phyloP scores from a whole-genome alignment of 1,139 yeast species.

The Kodamaea suecica region DNA sequence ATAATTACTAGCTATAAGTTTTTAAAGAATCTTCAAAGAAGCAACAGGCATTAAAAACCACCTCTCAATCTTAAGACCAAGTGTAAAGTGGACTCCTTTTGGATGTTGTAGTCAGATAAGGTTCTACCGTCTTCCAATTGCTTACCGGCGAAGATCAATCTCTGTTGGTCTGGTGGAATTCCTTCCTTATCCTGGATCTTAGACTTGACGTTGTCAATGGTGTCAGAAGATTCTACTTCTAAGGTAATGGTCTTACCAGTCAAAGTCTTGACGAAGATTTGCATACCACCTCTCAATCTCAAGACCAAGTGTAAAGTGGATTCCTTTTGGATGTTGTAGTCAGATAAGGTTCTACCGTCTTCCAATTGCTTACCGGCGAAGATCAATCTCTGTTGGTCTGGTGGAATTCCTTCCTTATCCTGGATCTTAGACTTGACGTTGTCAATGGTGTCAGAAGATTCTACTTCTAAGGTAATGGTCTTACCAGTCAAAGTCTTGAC shows the following conservation, averaged over 20 bases:
- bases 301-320: slow-evolving; percentile 43
- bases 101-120: slow-evolving; percentile 90
- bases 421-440: slow-evolving; percentile 56
- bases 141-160: slow-evolving; percentile 91
- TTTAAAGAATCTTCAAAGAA: too few species aligned
- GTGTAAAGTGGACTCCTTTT: slow-evolving; percentile 88
- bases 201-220: slow-evolving; percentile 90
- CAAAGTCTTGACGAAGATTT: slow-evolving; percentile 70
- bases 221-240: slow-evolving; percentile 93
- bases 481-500: slow-evolving; percentile 65
- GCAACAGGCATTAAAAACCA: slow-evolving; percentile 60
- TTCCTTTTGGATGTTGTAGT: slow-evolving; percentile 66
- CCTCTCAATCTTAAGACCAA: slow-evolving; percentile 90
- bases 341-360: slow-evolving; percentile 62
- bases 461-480: slow-evolving; percentile 69
- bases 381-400: slow-evolving; percentile 54
- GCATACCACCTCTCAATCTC: slow-evolving; percentile 30
- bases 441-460: slow-evolving; percentile 73
- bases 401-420: slow-evolving; percentile 53
- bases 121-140: slow-evolving; percentile 94
- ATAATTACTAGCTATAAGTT: too few species aligned
- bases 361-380: slow-evolving; percentile 62
- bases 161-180: slow-evolving; percentile 93
- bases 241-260: slow-evolving; percentile 91
- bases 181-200: slow-evolving; percentile 95